phyloP scores from a whole-genome alignment of 208 protist species.

The Histomonas meleagridis region DNA sequence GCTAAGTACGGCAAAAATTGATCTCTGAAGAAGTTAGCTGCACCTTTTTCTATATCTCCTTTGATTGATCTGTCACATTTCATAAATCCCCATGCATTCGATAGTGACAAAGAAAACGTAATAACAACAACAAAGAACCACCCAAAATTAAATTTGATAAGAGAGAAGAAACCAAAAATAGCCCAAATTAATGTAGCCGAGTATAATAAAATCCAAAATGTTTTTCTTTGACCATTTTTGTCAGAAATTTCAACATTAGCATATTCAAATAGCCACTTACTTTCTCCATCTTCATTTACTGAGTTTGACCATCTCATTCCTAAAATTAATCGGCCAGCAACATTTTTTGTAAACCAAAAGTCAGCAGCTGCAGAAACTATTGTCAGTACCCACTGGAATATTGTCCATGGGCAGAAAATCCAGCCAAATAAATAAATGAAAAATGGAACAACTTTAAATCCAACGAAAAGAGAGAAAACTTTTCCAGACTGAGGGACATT shows the following conservation, averaged over 20 bases:
- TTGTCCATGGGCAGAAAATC: neutral
- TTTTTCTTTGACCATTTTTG: neutral
- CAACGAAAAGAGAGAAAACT: neutral
- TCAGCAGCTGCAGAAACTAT: neutral
- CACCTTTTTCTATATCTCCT: neutral
- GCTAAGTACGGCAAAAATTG: neutral
- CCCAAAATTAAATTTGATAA: neutral
- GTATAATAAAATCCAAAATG: neutral
- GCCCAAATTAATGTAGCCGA: neutral
- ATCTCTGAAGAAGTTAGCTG: neutral
- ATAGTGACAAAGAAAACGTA: neutral
- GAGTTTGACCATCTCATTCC: constrained; percentile 13
- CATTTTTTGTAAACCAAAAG: constrained; percentile 32
- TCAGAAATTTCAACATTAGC: neutral
- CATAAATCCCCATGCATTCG: constrained; percentile 29
- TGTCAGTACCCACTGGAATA: neutral
- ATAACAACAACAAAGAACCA: neutral
- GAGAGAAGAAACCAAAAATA: neutral
- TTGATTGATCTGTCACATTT: constrained; percentile 25
- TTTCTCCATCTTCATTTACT: neutral
- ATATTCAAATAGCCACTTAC: neutral
- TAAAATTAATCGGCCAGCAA: neutral
- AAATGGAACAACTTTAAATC: neutral
- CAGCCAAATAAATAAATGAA: neutral
- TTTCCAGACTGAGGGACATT: too few species aligned